Conservation (phyloP, 2,329 filamentous ascomycete genomes). For the Penicillium sp. region DNA sequence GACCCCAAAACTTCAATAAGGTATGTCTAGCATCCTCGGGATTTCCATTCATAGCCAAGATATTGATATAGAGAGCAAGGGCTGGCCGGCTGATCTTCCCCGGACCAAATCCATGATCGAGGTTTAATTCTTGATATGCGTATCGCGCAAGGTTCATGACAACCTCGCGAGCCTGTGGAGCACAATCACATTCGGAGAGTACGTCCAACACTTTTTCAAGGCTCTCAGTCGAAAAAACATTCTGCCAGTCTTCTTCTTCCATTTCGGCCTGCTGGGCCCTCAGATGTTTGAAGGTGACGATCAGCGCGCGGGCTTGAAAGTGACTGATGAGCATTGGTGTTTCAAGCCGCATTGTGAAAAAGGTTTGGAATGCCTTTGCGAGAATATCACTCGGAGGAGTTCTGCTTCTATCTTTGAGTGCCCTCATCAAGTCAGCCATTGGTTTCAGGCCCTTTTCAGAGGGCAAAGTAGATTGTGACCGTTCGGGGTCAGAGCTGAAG, state of each 20-base stretch:
- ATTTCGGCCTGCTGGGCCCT: constrained; percentile 35
- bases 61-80: constrained; percentile 47
- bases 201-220: constrained; percentile 41
- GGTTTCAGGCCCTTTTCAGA: constrained; percentile 60
- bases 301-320: constrained; percentile 62
- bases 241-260: constrained; percentile 31
- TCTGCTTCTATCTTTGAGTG: constrained; percentile 61
- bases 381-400: constrained; percentile 64
- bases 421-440: constrained; percentile 66
- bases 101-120: constrained; percentile 42
- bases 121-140: constrained; percentile 36
- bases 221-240: constrained; percentile 38
- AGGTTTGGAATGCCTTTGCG: constrained; percentile 60
- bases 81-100: constrained; percentile 34
- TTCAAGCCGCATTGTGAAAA: constrained; percentile 58
- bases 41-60: constrained; percentile 55
- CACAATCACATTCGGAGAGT: constrained; percentile 33
- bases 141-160: constrained; percentile 41
- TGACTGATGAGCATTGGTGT: constrained; percentile 55
- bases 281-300: constrained; percentile 61
- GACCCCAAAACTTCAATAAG: constrained; percentile 42
- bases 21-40: constrained; percentile 53
- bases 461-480: constrained; percentile 58
- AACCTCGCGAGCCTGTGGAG: constrained; percentile 35
- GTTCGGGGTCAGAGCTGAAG: constrained; percentile 48